These are phyloP conservation scores for Brassica nigra DNA, from an alignment of 345 rosid genomes.

Conservation along the genomic window DNA sequence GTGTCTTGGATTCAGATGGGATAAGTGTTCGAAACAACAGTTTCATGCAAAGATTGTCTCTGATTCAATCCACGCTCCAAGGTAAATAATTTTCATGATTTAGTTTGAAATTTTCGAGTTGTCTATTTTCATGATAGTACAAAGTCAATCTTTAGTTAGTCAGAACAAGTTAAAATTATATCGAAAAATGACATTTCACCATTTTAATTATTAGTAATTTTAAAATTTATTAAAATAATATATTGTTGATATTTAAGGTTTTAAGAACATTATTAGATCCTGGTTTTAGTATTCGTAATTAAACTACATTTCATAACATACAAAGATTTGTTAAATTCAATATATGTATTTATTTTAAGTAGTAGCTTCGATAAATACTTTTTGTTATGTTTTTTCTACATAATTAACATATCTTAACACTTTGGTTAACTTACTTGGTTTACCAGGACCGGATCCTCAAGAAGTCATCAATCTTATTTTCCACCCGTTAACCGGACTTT, in stretches of 20 bases:
- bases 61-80: slow-evolving; percentile 63
- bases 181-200: neutral
- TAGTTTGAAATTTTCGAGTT: neutral
- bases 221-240: too few relatives aligned
- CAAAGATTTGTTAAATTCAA: neutral
- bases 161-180: neutral
- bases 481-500: slow-evolving; percentile 82
- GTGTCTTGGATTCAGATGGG: slow-evolving; percentile 69
- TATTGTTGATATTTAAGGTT: neutral
- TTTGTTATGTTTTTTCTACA: neutral
- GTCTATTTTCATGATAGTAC: neutral
- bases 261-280: neutral
- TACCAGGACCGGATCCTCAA: slow-evolving; percentile 70
- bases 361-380: neutral
- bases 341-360: neutral
- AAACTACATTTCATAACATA: too few relatives aligned
- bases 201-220: neutral
- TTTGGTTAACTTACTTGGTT: slow-evolving; percentile 19
- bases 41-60: slow-evolving; percentile 59
- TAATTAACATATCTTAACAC: neutral
- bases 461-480: slow-evolving; percentile 56
- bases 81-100: slow-evolving; percentile 41
- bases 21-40: slow-evolving; percentile 54
- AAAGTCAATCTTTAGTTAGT: neutral
- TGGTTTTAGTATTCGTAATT: neutral